These are phyloP conservation scores for Calocybe cyanea DNA, from an alignment of 768 basidiomycete genomes.

Conservation along the genomic window DNA sequence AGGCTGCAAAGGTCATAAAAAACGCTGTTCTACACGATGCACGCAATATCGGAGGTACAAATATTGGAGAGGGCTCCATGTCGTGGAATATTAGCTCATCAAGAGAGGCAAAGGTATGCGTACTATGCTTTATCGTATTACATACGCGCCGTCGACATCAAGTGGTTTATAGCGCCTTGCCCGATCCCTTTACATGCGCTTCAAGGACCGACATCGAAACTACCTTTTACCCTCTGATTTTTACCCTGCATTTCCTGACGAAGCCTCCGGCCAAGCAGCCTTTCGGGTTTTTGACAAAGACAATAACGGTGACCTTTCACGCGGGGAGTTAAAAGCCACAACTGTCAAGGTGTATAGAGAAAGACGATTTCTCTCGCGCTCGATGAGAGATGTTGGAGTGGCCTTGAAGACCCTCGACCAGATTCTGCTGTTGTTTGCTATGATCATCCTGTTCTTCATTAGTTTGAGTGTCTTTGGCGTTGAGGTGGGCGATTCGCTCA, in stretches of 20 bases:
- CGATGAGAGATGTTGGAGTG: constrained; percentile 70
- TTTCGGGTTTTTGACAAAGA: constrained; percentile 78
- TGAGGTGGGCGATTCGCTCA: constrained; percentile 57
- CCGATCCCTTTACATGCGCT: constrained; percentile 57
- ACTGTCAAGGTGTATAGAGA: constrained; percentile 75
- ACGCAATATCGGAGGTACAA: constrained; percentile 57
- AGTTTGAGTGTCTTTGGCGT: constrained; percentile 71
- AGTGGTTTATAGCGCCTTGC: constrained; percentile 54
- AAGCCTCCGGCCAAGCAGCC: constrained; percentile 54
- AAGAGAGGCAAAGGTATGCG: constrained; percentile 62
- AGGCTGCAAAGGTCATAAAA: constrained; percentile 64
- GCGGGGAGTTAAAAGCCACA: constrained; percentile 68
- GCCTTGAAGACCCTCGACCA: constrained; percentile 64
- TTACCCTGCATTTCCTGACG: constrained; percentile 60
- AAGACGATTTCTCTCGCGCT: constrained; percentile 68
- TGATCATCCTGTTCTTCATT: constrained; percentile 68
- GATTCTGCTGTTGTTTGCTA: constrained; percentile 60
- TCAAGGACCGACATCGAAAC: constrained; percentile 50
- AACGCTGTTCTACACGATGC: constrained; percentile 75
- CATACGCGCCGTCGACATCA: background rate
- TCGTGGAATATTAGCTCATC: constrained; percentile 53
- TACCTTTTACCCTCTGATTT: constrained; percentile 71
- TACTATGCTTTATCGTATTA: background rate
- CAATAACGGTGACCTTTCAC: constrained; percentile 71
- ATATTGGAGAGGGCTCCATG: constrained; percentile 37